phyloP scores from a whole-genome alignment of 306 rosid species.

The Gastrolobium bilobum region DNA sequence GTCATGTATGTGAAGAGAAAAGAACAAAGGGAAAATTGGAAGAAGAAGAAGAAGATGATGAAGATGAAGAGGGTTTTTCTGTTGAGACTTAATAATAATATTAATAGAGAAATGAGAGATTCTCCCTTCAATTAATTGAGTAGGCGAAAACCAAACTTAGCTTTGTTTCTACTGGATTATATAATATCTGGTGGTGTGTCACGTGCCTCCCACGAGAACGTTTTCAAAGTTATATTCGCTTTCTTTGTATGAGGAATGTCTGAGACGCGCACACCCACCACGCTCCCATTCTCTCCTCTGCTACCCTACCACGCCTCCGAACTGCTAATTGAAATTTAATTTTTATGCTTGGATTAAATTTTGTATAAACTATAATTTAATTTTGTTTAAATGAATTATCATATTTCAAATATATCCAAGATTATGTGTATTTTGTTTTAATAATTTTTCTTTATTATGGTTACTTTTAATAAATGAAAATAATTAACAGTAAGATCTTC shows the following conservation, averaged over 20 bases:
- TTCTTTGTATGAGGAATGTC: background rate
- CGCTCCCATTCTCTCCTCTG: background rate
- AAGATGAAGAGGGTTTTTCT: background rate
- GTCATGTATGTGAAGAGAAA: slow-evolving; percentile 51
- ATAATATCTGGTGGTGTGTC: slow-evolving; percentile 7
- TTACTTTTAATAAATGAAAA: no score
- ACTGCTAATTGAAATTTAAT: no score
- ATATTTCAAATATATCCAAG: no score
- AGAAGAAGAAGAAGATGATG: background rate
- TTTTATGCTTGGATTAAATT: no score
- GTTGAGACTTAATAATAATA: background rate
- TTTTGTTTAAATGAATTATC: no score
- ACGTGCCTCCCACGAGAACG: slow-evolving; percentile 55
- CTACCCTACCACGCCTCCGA: no score
- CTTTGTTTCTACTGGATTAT: background rate
- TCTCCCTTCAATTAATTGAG: background rate
- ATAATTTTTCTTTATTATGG: no score
- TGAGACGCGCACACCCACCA: slow-evolving; percentile 42
- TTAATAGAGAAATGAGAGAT: no score
- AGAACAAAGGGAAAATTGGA: slow-evolving; percentile 28
- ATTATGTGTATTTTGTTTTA: no score
- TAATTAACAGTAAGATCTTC: no score
- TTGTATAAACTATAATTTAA: no score
- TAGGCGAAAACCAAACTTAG: background rate
- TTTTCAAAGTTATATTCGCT: slow-evolving; percentile 5